These are phyloP conservation scores for Naganishia onofrii DNA, from an alignment of 768 basidiomycete genomes.

Conservation along the genomic window DNA sequence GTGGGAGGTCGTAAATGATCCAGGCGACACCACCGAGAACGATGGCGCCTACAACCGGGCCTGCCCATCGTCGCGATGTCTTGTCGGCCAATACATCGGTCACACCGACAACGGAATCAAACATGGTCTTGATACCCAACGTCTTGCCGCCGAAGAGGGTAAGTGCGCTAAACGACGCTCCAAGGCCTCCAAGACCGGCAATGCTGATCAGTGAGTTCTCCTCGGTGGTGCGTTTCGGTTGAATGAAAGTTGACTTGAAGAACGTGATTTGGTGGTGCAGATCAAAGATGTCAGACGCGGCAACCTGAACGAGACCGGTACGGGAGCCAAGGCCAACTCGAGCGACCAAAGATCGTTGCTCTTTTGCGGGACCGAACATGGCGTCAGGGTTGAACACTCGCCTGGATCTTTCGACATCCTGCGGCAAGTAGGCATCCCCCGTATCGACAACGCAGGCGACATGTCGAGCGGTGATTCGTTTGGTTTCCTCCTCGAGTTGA, in stretches of 20 bases:
- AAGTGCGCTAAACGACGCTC: conserved; percentile 43
- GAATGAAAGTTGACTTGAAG: conserved; percentile 55
- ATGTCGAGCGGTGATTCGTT: conserved; percentile 63
- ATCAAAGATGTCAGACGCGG: conserved; percentile 81
- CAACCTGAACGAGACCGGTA: conserved; percentile 72
- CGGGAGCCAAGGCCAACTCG: conserved; percentile 74
- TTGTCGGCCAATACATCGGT: conserved; percentile 75
- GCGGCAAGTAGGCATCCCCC: conserved; percentile 69
- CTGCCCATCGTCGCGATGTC: conserved; percentile 74
- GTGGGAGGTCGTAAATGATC: conserved; percentile 80
- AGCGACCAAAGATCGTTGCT: conserved; percentile 41
- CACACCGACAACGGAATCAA: conserved; percentile 74
- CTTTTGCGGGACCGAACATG: conserved; percentile 67
- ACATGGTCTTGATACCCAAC: conserved; percentile 68
- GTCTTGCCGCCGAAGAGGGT: conserved; percentile 57
- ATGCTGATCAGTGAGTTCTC: conserved; percentile 54
- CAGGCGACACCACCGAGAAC: conserved; percentile 73
- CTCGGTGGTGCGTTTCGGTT: conserved; percentile 41
- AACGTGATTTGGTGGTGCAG: conserved; percentile 71
- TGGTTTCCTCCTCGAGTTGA: conserved; percentile 78
- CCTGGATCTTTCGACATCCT: conserved; percentile 73
- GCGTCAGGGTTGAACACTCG: conserved; percentile 94
- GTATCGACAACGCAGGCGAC: conserved; percentile 67
- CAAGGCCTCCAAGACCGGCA: conserved; percentile 55
- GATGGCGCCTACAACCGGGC: conserved; percentile 74